Conservation (phyloP, 1,284 basidiomycete genomes). For the Meira nashicola region DNA sequence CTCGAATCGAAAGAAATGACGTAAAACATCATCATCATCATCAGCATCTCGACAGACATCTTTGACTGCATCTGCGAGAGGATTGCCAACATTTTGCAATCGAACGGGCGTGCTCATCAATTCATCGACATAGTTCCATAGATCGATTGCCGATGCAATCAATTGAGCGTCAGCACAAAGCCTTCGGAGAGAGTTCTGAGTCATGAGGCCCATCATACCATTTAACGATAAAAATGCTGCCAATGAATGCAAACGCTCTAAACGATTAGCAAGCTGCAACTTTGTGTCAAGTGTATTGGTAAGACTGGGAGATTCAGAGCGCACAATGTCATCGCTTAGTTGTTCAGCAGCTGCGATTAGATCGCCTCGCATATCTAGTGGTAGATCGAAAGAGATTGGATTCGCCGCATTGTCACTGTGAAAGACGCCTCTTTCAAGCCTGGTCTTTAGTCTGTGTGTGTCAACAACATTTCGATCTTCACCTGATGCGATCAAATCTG, state of each 20-base stretch:
- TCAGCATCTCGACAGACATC: conserved; percentile 56
- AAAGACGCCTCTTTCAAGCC: conserved; percentile 79
- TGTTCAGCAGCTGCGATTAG: conserved; percentile 68
- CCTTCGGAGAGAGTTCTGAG: conserved; percentile 69
- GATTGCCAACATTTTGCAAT: not conserved
- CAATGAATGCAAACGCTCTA: conserved; percentile 71
- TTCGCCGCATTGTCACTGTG: conserved; percentile 74
- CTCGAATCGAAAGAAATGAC: conserved; percentile 76
- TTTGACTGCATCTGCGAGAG: conserved; percentile 59
- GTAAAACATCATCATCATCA: conserved; percentile 65
- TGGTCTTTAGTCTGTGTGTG: conserved; percentile 65
- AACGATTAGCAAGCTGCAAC: conserved; percentile 70
- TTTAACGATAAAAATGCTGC: conserved; percentile 67
- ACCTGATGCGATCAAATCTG: not conserved
- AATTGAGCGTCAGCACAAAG: conserved; percentile 84
- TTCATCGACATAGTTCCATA: conserved; percentile 80
- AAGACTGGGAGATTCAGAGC: conserved; percentile 19
- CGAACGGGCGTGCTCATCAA: conserved; percentile 1
- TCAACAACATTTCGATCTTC: conserved; percentile 34
- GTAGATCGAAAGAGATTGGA: conserved; percentile 74
- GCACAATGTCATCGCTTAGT: conserved; percentile 62
- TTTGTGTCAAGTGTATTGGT: conserved; percentile 62
- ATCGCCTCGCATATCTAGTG: conserved; percentile 70
- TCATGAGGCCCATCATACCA: conserved; percentile 61
- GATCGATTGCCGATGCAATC: conserved; percentile 70